Evolutionary conservation across 179 eudicot species (phyloP).

Genomic region (Beta macrorhiza): DNA sequence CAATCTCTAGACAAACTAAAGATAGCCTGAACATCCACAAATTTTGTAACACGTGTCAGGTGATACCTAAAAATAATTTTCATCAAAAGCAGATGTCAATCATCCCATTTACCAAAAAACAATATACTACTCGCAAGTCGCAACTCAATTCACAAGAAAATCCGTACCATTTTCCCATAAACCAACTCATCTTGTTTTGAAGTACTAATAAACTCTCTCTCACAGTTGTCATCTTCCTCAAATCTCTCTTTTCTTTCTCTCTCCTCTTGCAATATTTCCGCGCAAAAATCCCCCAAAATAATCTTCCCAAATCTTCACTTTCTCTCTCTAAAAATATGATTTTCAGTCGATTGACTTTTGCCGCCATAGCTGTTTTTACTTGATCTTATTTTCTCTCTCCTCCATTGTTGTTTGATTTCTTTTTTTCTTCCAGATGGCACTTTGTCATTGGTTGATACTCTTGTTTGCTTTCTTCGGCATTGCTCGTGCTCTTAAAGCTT

Average conservation of each 20-base stretch:
- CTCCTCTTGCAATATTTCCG: too few relatives aligned
- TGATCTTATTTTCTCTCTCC: not conserved
- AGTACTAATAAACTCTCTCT: not conserved
- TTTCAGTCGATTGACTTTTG: not conserved
- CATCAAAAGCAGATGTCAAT: not conserved
- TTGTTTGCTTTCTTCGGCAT: slow-evolving; percentile 37
- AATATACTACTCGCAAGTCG: not conserved
- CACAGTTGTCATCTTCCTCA: slow-evolving; percentile 5
- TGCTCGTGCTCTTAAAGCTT: slow-evolving; percentile 45
- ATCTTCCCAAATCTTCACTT: not conserved
- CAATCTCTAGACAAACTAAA: not conserved
- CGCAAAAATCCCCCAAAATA: not conserved
- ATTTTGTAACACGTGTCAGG: too few relatives aligned
- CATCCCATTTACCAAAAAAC: not conserved
- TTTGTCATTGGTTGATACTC: slow-evolving; percentile 23
- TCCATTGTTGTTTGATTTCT: not conserved
- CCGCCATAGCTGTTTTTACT: not conserved
- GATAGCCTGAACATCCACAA: too few relatives aligned
- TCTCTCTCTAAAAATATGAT: slow-evolving; percentile 2
- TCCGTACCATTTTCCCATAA: not conserved
- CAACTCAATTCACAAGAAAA: too few relatives aligned
- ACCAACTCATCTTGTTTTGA: not conserved
- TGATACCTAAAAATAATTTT: too few relatives aligned
- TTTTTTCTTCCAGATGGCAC: slow-evolving; percentile 25
- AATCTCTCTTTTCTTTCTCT: not conserved